Evolutionary conservation across 768 basidiomycete species (phyloP), one percentile per base, ranked within the genome.

Genomic region (Epithele typhae): DNA sequence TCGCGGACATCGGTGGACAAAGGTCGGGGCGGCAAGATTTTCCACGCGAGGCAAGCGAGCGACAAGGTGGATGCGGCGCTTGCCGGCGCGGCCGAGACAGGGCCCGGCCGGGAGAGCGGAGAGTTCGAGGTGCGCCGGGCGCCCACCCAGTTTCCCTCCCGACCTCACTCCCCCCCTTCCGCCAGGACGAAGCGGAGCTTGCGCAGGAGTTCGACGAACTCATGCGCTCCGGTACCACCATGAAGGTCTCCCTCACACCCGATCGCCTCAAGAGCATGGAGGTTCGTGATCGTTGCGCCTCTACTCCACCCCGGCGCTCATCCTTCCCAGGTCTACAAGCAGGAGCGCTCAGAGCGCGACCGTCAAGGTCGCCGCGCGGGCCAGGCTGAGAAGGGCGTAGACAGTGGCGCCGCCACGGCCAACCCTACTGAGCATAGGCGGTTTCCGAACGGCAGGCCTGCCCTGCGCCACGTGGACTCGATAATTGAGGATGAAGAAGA

Each of bases 231-330:
- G 80, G 85, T 49, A 76, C 86, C 48, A 97, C 94, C 17, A 88
- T 96, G 87, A 96, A 92, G 63, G 84, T 98, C 57, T 95, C 92
- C 34, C 76, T 96, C 53, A 98, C 94, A 25, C 94, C 94, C 46
- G 92, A 96, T 71, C 78, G 94, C 44, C 73, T 98, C 47, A 87
- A 83, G 62, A 90, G 82, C 40, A 94, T 95, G 80, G 92, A 96
- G 77, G 93, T 94, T 68, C 61, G 79, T 73, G 25, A 32, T 43
- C 5, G 43, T 25, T 41, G 41, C 45, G 11, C 53, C 58, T 49
- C 47, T 19, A 41, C 25, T 19, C 21, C 33, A 40, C 51, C 55
- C 39, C 50, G 33, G 25, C 48, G 38, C 7, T 14, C 8, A 14
- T 30, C 14, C 27, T 37, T 47, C 33, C 42, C 33, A 87, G 85